Evolutionary conservation across 257 asterid genomes (phyloP).

Genomic region (Penstemon eatonii): DNA sequence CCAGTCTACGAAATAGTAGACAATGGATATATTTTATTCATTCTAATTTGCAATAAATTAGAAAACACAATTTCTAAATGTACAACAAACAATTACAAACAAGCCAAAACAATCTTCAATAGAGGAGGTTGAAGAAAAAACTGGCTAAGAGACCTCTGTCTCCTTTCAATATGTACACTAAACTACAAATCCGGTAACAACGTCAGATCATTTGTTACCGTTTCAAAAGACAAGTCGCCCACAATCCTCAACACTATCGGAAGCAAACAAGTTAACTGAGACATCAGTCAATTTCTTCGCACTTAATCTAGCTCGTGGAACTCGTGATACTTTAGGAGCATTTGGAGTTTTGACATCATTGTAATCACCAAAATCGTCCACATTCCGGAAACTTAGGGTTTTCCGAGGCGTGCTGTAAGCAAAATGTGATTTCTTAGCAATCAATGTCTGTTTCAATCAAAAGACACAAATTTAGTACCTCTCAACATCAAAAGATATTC

Average conservation of each 20-base stretch:
- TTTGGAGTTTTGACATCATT: constrained; percentile 50
- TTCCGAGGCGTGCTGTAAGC: constrained; percentile 66
- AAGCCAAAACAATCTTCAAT: constrained; percentile 39
- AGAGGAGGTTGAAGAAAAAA: constrained; percentile 37
- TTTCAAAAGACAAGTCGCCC: constrained; percentile 40
- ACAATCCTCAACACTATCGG: constrained; percentile 26
- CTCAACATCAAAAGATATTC: background rate
- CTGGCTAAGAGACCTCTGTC: constrained; percentile 5
- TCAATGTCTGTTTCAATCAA: constrained; percentile 42
- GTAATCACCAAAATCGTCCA: constrained; percentile 27
- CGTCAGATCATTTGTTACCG: constrained; percentile 17
- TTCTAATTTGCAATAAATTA: background rate
- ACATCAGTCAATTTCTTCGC: constrained; percentile 54
- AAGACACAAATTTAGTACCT: background rate
- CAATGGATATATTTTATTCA: background rate
- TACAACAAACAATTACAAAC: constrained; percentile 31
- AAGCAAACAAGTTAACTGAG: constrained; percentile 56
- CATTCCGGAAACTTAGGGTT: constrained; percentile 36
- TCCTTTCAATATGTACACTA: constrained; percentile 22
- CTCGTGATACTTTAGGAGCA: constrained; percentile 61
- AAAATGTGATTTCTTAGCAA: constrained; percentile 65
- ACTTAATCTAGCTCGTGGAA: constrained; percentile 40
- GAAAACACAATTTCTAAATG: constrained; percentile 14
- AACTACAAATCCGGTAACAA: constrained; percentile 22
- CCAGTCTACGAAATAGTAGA: too few species aligned